Evolutionary conservation across 495 filamentous ascomycete species (phyloP).

Genomic region (Sphaerosporella brunnea): DNA sequence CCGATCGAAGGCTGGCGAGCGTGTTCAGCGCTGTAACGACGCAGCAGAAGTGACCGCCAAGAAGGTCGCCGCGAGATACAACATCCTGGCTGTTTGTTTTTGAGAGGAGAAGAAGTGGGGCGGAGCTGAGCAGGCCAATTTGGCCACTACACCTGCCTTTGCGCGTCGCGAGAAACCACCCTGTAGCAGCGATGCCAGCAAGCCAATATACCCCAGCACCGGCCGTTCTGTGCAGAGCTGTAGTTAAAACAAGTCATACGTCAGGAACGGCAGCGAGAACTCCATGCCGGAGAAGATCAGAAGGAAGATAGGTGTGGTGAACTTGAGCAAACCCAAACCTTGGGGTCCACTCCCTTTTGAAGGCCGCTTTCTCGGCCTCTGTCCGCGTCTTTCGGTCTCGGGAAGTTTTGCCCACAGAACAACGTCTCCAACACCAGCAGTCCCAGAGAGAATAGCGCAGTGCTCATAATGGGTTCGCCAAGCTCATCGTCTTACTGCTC

Average conservation of each 20-base stretch:
- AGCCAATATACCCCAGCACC: conserved; percentile 80
- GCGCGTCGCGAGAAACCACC: conserved; percentile 66
- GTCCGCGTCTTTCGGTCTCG: conserved; percentile 49
- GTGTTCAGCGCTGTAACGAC: conserved; percentile 91
- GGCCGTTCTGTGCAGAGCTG: conserved; percentile 59
- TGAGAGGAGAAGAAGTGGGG: conserved; percentile 69
- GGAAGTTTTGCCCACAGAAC: conserved; percentile 79
- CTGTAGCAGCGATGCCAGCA: conserved; percentile 81
- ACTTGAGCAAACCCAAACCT: conserved; percentile 44
- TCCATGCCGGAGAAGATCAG: conserved; percentile 97
- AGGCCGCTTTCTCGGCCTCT: conserved; percentile 13
- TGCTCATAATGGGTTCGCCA: conserved; percentile 77
- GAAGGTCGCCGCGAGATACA: conserved; percentile 66
- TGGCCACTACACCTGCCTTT: conserved; percentile 58
- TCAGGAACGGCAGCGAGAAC: conserved; percentile 91
- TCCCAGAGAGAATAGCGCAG: conserved; percentile 65
- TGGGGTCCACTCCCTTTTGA: conserved; percentile 10
- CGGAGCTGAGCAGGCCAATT: conserved; percentile 62
- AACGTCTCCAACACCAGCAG: conserved; percentile 71
- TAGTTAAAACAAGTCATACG: conserved; percentile 78
- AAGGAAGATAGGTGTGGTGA: conserved; percentile 75
- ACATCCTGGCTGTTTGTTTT: conserved; percentile 43
- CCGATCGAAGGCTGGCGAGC: conserved; percentile 73
- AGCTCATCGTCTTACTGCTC: conserved; percentile 52
- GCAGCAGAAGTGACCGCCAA: conserved; percentile 79